Percentiles rank a stretch among this genome's conserved stretches.
phyloP scores from a whole-genome alignment of 2,329 filamentous ascomycete species.

The Penicillium sp. region DNA sequence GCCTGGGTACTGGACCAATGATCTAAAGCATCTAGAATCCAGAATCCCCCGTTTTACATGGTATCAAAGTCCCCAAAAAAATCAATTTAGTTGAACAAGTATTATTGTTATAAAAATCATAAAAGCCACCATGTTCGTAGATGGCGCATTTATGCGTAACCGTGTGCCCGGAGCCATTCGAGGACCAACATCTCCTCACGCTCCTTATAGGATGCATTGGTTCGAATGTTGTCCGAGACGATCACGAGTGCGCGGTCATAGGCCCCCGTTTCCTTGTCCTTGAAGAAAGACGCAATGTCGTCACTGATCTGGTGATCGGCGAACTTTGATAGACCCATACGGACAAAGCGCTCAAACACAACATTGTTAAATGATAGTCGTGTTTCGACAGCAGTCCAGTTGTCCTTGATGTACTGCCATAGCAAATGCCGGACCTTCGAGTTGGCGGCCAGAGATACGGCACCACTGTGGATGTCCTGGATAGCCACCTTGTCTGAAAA shows the following conservation, averaged over 20 bases:
- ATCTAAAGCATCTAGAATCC: background rate
- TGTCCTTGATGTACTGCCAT: conserved; percentile 81
- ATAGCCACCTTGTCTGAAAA: conserved; percentile 80
- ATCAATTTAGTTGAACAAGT: background rate
- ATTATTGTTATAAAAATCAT: background rate
- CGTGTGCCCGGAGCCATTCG: conserved; percentile 71
- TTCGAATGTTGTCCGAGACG: conserved; percentile 79
- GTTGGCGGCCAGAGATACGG: conserved; percentile 70
- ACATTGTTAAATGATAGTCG: conserved; percentile 79
- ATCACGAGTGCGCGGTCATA: conserved; percentile 85
- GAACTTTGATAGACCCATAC: conserved; percentile 74
- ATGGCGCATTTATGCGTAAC: conserved; percentile 47
- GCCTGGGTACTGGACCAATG: conserved; percentile 5
- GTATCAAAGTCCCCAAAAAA: background rate
- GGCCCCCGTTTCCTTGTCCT: conserved; percentile 76
- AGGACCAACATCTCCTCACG: conserved; percentile 70
- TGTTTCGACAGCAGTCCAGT: conserved; percentile 72
- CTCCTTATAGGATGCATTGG: conserved; percentile 76
- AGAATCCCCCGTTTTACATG: background rate
- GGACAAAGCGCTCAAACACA: conserved; percentile 83
- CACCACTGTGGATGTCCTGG: conserved; percentile 83
- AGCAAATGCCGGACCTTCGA: conserved; percentile 67
- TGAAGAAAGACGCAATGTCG: conserved; percentile 83
- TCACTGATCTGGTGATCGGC: conserved; percentile 65
- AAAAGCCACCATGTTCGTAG: background rate